Evolutionary conservation across 2,329 filamentous ascomycete genomes (phyloP).

Genomic region (Microcyclospora pomicola): DNA sequence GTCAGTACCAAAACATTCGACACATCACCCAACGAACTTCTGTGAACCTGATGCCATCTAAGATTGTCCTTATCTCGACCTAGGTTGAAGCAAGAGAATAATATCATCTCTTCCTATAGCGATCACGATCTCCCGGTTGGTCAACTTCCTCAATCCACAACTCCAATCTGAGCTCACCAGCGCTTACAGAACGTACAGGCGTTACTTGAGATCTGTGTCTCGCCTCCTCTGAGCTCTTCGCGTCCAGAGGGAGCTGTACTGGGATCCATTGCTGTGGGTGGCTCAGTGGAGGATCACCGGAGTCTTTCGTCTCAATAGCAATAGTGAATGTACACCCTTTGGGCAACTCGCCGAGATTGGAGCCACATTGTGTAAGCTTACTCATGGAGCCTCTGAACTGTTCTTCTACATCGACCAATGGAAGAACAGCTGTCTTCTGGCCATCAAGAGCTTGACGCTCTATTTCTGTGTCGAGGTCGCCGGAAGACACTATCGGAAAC

Average conservation of each 20-base stretch:
- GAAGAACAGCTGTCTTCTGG: slow-evolving; percentile 13
- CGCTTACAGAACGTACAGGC: slow-evolving; percentile 48
- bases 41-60: no score
- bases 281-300: slow-evolving; percentile 34
- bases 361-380: slow-evolving; percentile 46
- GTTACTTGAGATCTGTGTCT: slow-evolving; percentile 34
- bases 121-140: no score
- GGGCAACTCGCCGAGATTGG: slow-evolving; percentile 45
- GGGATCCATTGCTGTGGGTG: slow-evolving; percentile 48
- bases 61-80: no score
- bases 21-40: no score
- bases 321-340: slow-evolving; percentile 59
- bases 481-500: slow-evolving; percentile 37
- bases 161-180: slow-evolving; percentile 53
- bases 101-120: no score
- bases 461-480: slow-evolving; percentile 39
- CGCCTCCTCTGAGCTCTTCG: slow-evolving; percentile 7
- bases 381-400: slow-evolving; percentile 55
- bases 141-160: slow-evolving; percentile 48
- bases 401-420: slow-evolving; percentile 48
- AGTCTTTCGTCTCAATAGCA: slow-evolving; percentile 57
- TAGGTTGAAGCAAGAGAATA: no score
- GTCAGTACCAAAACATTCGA: no score
- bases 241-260: slow-evolving; percentile 26
- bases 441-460: slow-evolving; percentile 22